Conservation (phyloP, 192 early-diverging fungal species). For the Allomyces macrogynus region DNA sequence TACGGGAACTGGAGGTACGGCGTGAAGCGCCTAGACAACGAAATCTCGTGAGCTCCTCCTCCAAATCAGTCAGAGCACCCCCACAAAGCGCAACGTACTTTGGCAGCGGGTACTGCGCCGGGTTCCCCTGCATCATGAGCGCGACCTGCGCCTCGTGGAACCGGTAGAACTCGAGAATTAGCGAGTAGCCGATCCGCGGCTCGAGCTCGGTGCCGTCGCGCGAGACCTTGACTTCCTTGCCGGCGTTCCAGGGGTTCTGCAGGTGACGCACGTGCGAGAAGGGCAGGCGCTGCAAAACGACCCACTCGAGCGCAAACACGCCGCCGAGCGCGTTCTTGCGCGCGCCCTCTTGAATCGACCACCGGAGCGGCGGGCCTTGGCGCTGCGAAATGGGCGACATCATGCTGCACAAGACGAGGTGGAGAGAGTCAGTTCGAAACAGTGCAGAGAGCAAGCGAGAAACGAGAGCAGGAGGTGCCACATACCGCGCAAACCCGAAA, state of each 20-base stretch:
- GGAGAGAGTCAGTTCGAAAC: background rate
- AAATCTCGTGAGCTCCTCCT: background rate
- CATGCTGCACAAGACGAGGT: background rate
- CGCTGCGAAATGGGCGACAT: background rate
- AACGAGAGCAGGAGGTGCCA: no score
- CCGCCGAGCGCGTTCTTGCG: background rate
- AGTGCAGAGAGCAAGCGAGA: background rate
- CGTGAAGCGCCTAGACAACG: background rate
- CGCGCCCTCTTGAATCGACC: background rate
- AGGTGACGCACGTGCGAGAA: background rate
- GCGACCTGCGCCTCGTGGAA: background rate
- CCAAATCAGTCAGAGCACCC: background rate
- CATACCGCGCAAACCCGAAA: background rate
- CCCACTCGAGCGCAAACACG: background rate
- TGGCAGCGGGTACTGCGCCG: background rate
- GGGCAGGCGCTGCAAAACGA: background rate
- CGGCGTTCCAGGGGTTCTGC: background rate
- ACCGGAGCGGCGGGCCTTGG: background rate
- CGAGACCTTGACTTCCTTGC: background rate
- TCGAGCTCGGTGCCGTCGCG: conserved; percentile 1
- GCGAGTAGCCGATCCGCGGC: background rate
- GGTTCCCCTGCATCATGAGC: background rate
- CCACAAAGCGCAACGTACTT: background rate
- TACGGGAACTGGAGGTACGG: background rate
- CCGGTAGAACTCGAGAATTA: background rate